Conservation (phyloP, 2,329 filamentous ascomycete genomes). For the Massarina eburnea region DNA sequence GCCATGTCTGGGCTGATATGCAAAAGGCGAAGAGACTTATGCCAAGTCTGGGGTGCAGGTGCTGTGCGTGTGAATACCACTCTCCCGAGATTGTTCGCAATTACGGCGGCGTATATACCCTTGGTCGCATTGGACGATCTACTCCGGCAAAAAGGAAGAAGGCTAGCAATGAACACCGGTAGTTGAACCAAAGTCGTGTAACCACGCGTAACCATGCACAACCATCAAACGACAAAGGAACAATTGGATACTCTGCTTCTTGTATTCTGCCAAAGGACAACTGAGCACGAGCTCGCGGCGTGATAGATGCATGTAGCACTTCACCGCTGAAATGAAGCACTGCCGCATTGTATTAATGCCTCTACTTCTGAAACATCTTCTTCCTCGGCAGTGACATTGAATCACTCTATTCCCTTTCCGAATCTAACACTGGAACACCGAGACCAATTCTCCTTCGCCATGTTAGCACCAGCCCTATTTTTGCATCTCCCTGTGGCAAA, state of each 20-base stretch:
- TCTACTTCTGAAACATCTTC: too few species aligned
- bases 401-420: not conserved
- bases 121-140: constrained; percentile 2
- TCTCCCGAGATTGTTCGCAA: constrained; percentile 1
- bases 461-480: not conserved
- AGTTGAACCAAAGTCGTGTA: constrained; percentile 11
- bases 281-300: not conserved
- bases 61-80: not conserved
- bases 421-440: not conserved
- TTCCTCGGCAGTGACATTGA: too few species aligned
- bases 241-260: constrained; percentile 5
- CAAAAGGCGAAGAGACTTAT: not conserved
- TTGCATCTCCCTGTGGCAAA: not conserved
- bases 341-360: too few species aligned
- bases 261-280: constrained; percentile 1
- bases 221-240: not conserved
- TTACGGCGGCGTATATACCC: constrained; percentile 2
- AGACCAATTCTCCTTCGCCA: not conserved
- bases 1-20: not conserved
- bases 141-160: constrained; percentile 15
- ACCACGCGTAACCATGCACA: constrained; percentile 1
- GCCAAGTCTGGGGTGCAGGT: constrained; percentile 6
- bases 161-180: constrained; percentile 10
- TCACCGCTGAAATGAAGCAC: too few species aligned
- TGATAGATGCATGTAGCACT: not conserved